Evolutionary conservation across 192 early-diverging fungal genomes (phyloP), one percentile per base, ranked within the genome.

Genomic region (Backusella luteola): DNA sequence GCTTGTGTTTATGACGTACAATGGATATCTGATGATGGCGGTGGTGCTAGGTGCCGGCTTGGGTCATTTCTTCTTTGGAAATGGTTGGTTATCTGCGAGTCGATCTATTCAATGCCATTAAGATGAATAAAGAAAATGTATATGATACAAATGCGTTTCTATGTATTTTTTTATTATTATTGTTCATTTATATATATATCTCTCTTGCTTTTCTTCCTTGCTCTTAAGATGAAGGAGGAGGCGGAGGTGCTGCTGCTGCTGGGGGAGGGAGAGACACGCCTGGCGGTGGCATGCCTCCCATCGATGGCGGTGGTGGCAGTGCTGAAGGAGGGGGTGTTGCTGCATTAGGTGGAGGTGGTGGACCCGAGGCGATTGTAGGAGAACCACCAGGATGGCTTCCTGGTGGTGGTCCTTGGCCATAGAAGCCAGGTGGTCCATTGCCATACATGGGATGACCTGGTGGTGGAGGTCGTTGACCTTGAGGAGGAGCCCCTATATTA

Each of bases 1-100:
- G 93, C 86, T 94, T 9, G 88, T 94, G 49, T 94, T 94, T 75
- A 94, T 94, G 93, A 94, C 93, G 0, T 94, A 93, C 82, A 94
- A 94, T 74, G 90, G 90, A 29, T 94, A 84, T 80, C 85, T 94
- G 6, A 92, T 94, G 79, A 78, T 90, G 7, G 85, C 87, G 15
- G 89, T 90, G 0, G 85, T 92, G 39, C 73, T 89, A 44, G 93
- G 93, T 21, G 89, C 93, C 21, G 87, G 86, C 23, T 53, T 89
- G 23, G 93, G 93, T 6, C 87, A 91, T 80, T 90, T 84, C 77
- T 71, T 82, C 0, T 90, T 86, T 67, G 84, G 76, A 36, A 19
- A 77, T 21, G 59, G 69, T 12, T 38, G 67, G n/a, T 66, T 84
- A 21, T 26, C 69, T 2, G 59, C 76, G 34, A 70, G 34, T 59